Conservation (phyloP, 129 eudicot genomes). For the Lonicera japonica region DNA sequence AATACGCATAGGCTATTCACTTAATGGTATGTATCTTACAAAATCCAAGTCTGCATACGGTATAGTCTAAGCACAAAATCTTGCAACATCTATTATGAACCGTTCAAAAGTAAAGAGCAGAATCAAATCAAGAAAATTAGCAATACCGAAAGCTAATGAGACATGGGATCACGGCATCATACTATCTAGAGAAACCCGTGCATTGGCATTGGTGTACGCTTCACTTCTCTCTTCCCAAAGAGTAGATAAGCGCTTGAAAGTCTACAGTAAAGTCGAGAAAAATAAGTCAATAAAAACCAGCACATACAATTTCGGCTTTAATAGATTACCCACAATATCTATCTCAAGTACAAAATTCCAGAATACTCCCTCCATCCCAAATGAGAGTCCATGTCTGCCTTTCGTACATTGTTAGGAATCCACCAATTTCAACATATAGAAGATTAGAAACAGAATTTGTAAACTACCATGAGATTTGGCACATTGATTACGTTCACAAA, state of each 20-base stretch:
- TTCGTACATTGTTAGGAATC: no score
- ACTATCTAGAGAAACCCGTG: slow-evolving; percentile 77
- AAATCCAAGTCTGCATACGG: no score
- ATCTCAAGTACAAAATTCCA: neutral
- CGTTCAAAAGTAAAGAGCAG: neutral
- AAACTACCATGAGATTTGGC: no score
- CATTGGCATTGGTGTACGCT: slow-evolving; percentile 67
- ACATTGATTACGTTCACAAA: no score
- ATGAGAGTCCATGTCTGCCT: no score
- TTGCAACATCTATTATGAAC: neutral
- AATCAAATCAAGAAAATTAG: neutral
- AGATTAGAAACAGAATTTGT: no score
- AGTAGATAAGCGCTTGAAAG: slow-evolving; percentile 45
- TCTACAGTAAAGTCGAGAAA: slow-evolving; percentile 27
- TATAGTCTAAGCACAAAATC: neutral
- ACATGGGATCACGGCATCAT: slow-evolving; percentile 15
- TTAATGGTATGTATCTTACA: neutral
- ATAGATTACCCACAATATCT: neutral
- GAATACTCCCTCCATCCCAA: neutral
- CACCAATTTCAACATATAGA: no score
- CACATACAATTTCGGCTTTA: slow-evolving; percentile 1
- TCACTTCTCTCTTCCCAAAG: slow-evolving; percentile 78
- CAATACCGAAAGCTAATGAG: neutral
- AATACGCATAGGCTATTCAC: neutral
- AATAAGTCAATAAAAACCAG: slow-evolving; percentile 5